Evolutionary conservation across 768 basidiomycete genomes (phyloP), one percentile per base, ranked within the genome.

Genomic region (Pulveroboletus sp.): DNA sequence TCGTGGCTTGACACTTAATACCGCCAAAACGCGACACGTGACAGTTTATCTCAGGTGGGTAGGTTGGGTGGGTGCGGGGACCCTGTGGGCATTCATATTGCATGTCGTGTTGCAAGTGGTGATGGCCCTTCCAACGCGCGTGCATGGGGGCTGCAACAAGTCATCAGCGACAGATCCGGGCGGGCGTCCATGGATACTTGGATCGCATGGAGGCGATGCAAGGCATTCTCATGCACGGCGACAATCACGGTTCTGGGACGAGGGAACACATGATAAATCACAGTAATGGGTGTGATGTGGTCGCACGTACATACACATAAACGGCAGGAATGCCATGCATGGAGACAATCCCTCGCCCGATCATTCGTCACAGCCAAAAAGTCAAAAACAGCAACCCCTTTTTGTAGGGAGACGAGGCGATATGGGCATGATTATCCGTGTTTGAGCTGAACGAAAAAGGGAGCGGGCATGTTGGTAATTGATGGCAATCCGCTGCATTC

Each of bases 1-100:
- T 35, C 43, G 37, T 60, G 40, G 40, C 39, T 47, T 37, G 33
- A 6, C 13, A 33, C 14, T 40, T 45, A 24, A 45, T 47, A 39
- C 40, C 38, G 29, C 35, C 20, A 46, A 19, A 9, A 29, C 34
- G n/a, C 45, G 35, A 45, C 50, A 50, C 37, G 25, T 14, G 31
- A 25, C 10, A 21, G 39, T 47, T 23, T 34, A 49, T 47, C 21
- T 32, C 46, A 24, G 36, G 20, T 17, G 31, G 35, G 37, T 29
- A 34, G 5, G 34, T n/a, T n/a, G n/a, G n/a, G n/a, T n/a, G n/a
- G n/a, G n/a, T n/a, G n/a, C n/a, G 23, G 24, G 43, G 33, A n/a
- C n/a, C n/a, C n/a, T n/a, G n/a, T n/a, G 25, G 27, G 27, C 27
- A 29, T 29, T 29, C 25, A 27, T 27, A 9, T 27, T 27, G 25